Conservation (phyloP, 2,329 filamentous ascomycete species). For the Botryotinia narcissicola region DNA sequence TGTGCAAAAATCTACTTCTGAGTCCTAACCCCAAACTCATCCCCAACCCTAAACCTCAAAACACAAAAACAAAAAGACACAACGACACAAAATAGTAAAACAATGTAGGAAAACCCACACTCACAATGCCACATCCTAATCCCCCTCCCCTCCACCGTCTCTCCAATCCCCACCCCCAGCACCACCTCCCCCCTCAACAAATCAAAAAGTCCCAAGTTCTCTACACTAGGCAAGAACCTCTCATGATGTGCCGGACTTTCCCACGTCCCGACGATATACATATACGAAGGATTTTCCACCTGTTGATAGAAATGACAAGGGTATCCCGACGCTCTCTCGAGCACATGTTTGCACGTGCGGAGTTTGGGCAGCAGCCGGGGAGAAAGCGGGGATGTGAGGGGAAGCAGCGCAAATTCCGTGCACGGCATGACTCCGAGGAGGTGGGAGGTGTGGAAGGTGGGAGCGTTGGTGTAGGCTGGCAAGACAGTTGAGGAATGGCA, state of each 20-base stretch:
- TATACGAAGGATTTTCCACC: conserved; percentile 43
- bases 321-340: conserved; percentile 37
- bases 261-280: conserved; percentile 49
- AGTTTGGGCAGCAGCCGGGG: background rate
- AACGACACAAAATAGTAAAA: background rate
- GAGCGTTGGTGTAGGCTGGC: too few species aligned
- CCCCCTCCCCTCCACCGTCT: conserved; percentile 36
- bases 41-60: background rate
- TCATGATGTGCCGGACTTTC: conserved; percentile 44
- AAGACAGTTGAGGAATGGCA: background rate
- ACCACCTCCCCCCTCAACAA: conserved; percentile 37
- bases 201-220: conserved; percentile 43
- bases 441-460: background rate
- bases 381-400: conserved; percentile 4
- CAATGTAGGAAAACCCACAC: conserved; percentile 28
- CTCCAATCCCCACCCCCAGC: conserved; percentile 27
- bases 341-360: background rate
- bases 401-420: conserved; percentile 3
- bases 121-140: conserved; percentile 44
- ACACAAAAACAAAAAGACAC: background rate
- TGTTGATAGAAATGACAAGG: conserved; percentile 44
- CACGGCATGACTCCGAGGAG: background rate
- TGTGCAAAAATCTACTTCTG: background rate
- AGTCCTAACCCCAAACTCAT: too few species aligned
- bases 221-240: conserved; percentile 43